Evolutionary conservation across 129 eudicot species (phyloP).

Genomic region (Daucus carota): DH1_v3.0 NC_030382.2:51115001-51115500

Average conservation of each 20-base stretch:
- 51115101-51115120: constrained; percentile 83
- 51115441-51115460: constrained; percentile 40
- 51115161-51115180: constrained; percentile 62
- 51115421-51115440: constrained; percentile 34
- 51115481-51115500: constrained; percentile 26
- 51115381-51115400: constrained; percentile 36
- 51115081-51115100: constrained; percentile 85
- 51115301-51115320: neutral
- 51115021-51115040: constrained; percentile 73
- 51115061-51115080: constrained; percentile 87
- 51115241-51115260: neutral
- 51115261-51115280: constrained; percentile 13
- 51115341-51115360: constrained; percentile 26
- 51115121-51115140: constrained; percentile 70
- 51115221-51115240: constrained; percentile 21
- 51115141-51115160: constrained; percentile 23
- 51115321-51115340: constrained; percentile 3
- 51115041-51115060: constrained; percentile 23
- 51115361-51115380: constrained; percentile 24
- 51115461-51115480: constrained; percentile 54
- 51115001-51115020: constrained; percentile 80
- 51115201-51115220: constrained; percentile 38
- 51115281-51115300: constrained; percentile 15
- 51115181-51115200: constrained; percentile 38
- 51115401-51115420: constrained; percentile 39